Evolutionary conservation across 2,329 filamentous ascomycete species (phyloP), one percentile per base, ranked within the genome.

Genomic region (Penicillium brevicompactum): DNA sequence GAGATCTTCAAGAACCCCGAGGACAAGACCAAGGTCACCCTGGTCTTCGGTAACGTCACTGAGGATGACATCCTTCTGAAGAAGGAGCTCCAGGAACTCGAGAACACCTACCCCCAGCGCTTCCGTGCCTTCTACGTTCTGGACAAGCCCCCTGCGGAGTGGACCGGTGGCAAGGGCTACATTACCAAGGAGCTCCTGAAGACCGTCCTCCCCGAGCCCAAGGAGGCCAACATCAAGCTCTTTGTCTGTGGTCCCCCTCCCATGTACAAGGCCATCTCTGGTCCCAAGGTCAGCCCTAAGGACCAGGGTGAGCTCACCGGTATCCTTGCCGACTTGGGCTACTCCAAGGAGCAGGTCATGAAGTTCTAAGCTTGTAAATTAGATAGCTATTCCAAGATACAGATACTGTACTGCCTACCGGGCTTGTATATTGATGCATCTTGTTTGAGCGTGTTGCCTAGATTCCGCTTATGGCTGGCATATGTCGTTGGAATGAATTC

Each of bases 1-100:
- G 84, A 87, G 71, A 96, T 99, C 79, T 96, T 97, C 87, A 91
- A 88, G 78, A 96, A 97, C 84, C 91, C 93, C 57, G 85, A 90
- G 42, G 94, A 99, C 80, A 92, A 94, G 85, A 99, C 94, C 67
- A 96, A 96, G 82, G 92, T 99, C 41, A 97, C 93, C 5, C 86
- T 99, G 31, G 84, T 99, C 37, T 97, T 93, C 71, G 94, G 91
- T 65, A 99, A 97, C 80, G 78, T 97, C 57, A 81, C 80, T 24
- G 91, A 97, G 80, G 85, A 93, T 62, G 94, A 99, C 71, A 96
- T 99, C 59, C 82, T 99, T 48, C 80, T 99, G 67, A 93, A 91
- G 83, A 83, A 85, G 67, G 91, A 99, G 80, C 85, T 93, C 52
- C 82, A 89, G 55, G 80, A 92, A 59, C 84, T 99, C 55, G 94